These are phyloP conservation scores for Hortiboletus flavorubellus DNA, from an alignment of 768 basidiomycete species.

Conservation along the genomic window DNA sequence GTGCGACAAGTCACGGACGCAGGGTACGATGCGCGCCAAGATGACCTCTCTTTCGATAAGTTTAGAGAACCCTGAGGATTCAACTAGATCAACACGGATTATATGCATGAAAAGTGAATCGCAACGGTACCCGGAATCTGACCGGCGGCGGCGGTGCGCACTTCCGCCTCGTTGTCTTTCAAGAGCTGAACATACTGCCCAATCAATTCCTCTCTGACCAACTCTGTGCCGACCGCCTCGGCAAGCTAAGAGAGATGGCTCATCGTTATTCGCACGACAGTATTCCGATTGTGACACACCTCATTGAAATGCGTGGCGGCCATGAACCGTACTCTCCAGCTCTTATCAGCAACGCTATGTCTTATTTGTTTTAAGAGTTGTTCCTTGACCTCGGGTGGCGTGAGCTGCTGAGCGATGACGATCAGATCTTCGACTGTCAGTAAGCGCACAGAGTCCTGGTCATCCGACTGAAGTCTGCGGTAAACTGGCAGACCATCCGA, in stretches of 20 bases:
- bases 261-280: neutral
- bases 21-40: constrained; percentile 88
- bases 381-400: constrained; percentile 87
- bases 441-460: constrained; percentile 96
- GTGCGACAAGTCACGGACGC: constrained; percentile 89
- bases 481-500: constrained; percentile 90
- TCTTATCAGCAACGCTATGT: constrained; percentile 88
- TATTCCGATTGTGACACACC: constrained; percentile 39
- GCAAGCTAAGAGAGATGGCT: constrained; percentile 57
- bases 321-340: constrained; percentile 99
- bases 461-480: constrained; percentile 89
- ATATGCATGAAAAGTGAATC: neutral
- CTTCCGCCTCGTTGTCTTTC: constrained; percentile 99
- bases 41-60: constrained; percentile 92
- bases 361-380: constrained; percentile 86
- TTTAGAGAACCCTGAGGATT: constrained; percentile 81
- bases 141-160: constrained; percentile 91
- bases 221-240: constrained; percentile 82
- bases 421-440: constrained; percentile 96
- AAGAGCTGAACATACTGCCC: constrained; percentile 89
- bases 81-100: constrained; percentile 7
- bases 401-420: constrained; percentile 80
- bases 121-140: constrained; percentile 84
- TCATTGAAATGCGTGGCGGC: constrained; percentile 96
- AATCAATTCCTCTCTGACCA: constrained; percentile 92